phyloP scores from a whole-genome alignment of 1,139 yeast species.

The Martiniozyma asiatica region DNA sequence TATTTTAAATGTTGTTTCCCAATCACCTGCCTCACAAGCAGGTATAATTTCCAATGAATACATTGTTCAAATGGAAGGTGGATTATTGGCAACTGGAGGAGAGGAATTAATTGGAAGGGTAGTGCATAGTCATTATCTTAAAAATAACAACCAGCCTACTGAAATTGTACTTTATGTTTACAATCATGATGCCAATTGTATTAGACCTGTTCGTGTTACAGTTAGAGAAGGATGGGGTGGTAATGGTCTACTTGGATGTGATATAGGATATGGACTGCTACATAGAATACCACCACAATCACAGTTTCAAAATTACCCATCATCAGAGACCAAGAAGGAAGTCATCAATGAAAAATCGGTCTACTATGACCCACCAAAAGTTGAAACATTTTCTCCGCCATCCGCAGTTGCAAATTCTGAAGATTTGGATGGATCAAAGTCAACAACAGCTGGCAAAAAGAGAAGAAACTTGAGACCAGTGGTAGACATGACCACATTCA shows the following conservation, averaged over 20 bases:
- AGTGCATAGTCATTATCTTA: constrained; percentile 45
- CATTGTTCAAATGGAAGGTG: constrained; percentile 70
- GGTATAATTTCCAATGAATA: constrained; percentile 84
- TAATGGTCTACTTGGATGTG: constrained; percentile 80
- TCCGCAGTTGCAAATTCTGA: no score
- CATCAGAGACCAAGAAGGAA: no score
- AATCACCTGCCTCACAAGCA: constrained; percentile 78
- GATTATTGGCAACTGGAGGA: constrained; percentile 74
- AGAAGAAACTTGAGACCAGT: no score
- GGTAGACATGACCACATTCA: no score
- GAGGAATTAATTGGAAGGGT: constrained; percentile 68
- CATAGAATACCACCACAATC: constrained; percentile 84
- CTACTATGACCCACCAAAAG: no score
- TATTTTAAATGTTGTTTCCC: constrained; percentile 57
- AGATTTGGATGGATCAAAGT: no score
- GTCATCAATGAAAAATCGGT: no score
- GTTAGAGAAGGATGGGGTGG: constrained; percentile 51
- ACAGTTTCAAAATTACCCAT: constrained; percentile 13
- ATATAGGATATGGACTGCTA: constrained; percentile 83
- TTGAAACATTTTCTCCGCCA: no score
- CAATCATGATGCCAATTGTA: constrained; percentile 74
- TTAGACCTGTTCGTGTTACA: constrained; percentile 74
- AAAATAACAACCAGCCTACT: constrained; percentile 20
- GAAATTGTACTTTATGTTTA: constrained; percentile 58
- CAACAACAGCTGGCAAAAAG: no score